A percentile compares a stretch with the other conserved stretches of the same genome.
phyloP scores from a whole-genome alignment of 306 rosid species.

The Trifolium subterraneum region DNA sequence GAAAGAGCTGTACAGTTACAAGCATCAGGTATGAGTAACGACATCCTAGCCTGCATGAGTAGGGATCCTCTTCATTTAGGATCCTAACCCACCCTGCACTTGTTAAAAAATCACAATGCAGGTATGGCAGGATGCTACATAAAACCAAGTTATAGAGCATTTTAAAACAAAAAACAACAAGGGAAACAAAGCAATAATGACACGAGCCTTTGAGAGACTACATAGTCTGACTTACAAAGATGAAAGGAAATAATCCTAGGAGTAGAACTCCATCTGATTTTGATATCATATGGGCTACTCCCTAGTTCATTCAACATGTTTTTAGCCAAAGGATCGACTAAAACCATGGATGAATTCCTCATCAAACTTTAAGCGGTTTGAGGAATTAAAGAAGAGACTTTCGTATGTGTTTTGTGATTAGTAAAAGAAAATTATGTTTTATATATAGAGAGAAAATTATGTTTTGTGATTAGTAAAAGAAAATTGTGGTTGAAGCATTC shows the following conservation, averaged over 20 bases:
- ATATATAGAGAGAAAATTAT: background rate
- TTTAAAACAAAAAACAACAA: background rate
- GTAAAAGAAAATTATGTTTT: background rate
- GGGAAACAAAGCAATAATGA: slow-evolving; percentile 8
- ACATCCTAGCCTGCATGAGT: background rate
- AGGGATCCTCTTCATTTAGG: too few relatives aligned
- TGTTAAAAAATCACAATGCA: background rate
- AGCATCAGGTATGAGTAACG: background rate
- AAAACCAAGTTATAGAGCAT: slow-evolving; percentile 9
- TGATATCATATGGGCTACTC: background rate
- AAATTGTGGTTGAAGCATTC: background rate
- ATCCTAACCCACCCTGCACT: background rate
- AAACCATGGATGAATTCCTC: background rate
- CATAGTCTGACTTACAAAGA: background rate
- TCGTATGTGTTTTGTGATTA: background rate
- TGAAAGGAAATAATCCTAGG: background rate
- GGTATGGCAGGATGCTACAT: slow-evolving; percentile 8
- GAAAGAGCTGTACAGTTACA: background rate
- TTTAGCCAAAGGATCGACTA: background rate
- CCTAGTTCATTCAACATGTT: background rate
- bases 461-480: too few relatives aligned
- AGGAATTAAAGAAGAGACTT: background rate
- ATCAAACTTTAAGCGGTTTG: background rate
- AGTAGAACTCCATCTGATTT: background rate
- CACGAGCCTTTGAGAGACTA: background rate